phyloP scores from a whole-genome alignment of 768 basidiomycete species.

The Serpula lacrymans region DNA sequence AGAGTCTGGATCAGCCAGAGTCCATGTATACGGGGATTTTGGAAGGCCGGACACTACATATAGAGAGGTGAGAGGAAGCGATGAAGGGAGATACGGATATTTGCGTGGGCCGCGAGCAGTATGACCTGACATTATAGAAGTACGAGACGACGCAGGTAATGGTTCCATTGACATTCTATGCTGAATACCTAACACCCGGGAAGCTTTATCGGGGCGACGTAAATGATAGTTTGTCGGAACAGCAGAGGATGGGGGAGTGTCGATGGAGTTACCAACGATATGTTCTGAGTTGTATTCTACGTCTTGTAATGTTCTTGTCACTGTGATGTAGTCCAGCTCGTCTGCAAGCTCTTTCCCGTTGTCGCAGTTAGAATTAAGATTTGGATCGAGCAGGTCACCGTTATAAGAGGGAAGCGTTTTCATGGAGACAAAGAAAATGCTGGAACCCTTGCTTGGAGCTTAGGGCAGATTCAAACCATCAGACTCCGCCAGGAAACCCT shows the following conservation, averaged over 20 bases:
- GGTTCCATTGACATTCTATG: slow-evolving; percentile 83
- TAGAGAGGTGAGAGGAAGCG: slow-evolving; percentile 75
- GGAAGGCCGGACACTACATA: slow-evolving; percentile 88
- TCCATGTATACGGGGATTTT: slow-evolving; percentile 89
- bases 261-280: too few relatives aligned
- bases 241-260: slow-evolving; percentile 23
- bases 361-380: too few relatives aligned
- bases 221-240: slow-evolving; percentile 14
- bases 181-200: slow-evolving; percentile 70
- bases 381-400: too few relatives aligned
- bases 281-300: too few relatives aligned
- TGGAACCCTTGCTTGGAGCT: too few relatives aligned
- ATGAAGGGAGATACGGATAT: slow-evolving; percentile 42
- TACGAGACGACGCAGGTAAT: slow-evolving; percentile 72
- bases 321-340: slow-evolving; percentile 72
- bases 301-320: too few relatives aligned
- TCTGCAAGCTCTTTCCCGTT: slow-evolving; percentile 53
- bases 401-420: too few relatives aligned
- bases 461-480: too few relatives aligned
- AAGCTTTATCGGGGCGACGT: slow-evolving; percentile 66
- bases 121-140: slow-evolving; percentile 74
- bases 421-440: too few relatives aligned
- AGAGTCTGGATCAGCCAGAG: slow-evolving; percentile 79
- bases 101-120: slow-evolving; percentile 54
- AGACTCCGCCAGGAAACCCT: too few relatives aligned